Evolutionary conservation across 257 asterid species (phyloP), one percentile per base, ranked within the genome.

Genomic region (Salvia rosmarinus): DNA sequence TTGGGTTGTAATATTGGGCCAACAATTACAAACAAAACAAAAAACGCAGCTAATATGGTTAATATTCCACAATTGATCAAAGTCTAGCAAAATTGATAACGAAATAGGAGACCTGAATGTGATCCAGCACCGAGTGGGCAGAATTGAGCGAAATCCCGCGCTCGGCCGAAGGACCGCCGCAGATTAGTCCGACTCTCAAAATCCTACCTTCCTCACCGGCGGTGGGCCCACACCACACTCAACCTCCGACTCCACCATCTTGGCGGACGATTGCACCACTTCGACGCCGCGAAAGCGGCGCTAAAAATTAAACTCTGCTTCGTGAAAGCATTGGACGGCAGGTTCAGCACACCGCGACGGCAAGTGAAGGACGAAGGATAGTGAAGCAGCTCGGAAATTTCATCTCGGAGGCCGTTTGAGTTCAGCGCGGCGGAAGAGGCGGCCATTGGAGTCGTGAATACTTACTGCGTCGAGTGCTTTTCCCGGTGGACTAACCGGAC

Each of bases 121-220:
- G 94, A 88, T 90, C 97, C 14, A 90, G 91, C 56, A 90, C 97
- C 6, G 97, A 90, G n/a, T 96, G 90, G 54, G 91, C 96, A 35
- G 97, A 88, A 64, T 90, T 90, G 40, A 90, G 90, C 0, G 96
- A 90, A 47, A 90, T 90, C 16, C 97, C 97, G 39, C 96, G 92
- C 85, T 90, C 97, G 9, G 94, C 89, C 2, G 97, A 90, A 66
- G 97, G 97, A 14, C 97, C 97, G 6, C 97, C 97, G 73, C 97
- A 90, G 32, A 90, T 77, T 0, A 90, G 75, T 34, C 97, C 97
- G 2, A 90, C 96, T 79, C 87, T 78, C 74, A 88, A 50, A 75
- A 85, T 76, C 79, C 79, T 72, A 32, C 81, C 88, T 19, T 72
- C 75, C 42, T 77, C 82, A 16, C 17, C 73, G 64, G 35, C 76